phyloP scores from a whole-genome alignment of 345 rosid species.

The Cochlearia excelsa region DNA sequence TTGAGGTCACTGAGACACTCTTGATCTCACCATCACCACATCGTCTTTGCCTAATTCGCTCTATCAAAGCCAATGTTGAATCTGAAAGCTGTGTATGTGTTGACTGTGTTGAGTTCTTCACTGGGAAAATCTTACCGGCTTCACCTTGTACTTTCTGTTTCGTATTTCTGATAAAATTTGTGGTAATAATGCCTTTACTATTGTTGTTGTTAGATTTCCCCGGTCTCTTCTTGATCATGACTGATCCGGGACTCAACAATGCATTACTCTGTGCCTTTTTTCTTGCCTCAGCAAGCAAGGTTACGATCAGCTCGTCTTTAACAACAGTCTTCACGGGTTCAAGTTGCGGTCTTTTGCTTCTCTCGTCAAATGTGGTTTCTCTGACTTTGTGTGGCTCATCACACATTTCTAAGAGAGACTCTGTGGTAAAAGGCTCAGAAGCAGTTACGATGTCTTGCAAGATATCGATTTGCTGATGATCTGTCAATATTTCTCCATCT shows the following conservation, averaged over 20 bases:
- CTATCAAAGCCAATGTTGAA: slow-evolving; percentile 26
- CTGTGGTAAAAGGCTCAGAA: slow-evolving; percentile 40
- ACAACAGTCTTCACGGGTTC: slow-evolving; percentile 35
- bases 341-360: slow-evolving; percentile 27
- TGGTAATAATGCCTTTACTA: slow-evolving; percentile 26
- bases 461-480: slow-evolving; percentile 24
- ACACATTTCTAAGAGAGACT: slow-evolving; percentile 41
- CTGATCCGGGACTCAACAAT: slow-evolving; percentile 29
- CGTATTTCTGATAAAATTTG: slow-evolving; percentile 30
- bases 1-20: slow-evolving; percentile 28
- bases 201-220: slow-evolving; percentile 19
- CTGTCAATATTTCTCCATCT: slow-evolving; percentile 32
- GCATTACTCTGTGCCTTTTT: slow-evolving; percentile 33
- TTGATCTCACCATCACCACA: not conserved
- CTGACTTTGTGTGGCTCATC: slow-evolving; percentile 35
- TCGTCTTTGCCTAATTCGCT: slow-evolving; percentile 25
- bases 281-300: slow-evolving; percentile 30
- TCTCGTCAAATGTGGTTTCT: slow-evolving; percentile 22
- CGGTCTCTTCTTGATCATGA: slow-evolving; percentile 32
- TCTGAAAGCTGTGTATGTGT: slow-evolving; percentile 20
- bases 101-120: slow-evolving; percentile 17
- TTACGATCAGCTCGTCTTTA: slow-evolving; percentile 31
- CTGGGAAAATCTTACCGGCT: slow-evolving; percentile 22
- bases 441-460: slow-evolving; percentile 24
- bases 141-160: slow-evolving; percentile 37